Base-by-base conservation (phyloP, 2,329 filamentous ascomycete species). In the Volutella citrinella region DNA sequence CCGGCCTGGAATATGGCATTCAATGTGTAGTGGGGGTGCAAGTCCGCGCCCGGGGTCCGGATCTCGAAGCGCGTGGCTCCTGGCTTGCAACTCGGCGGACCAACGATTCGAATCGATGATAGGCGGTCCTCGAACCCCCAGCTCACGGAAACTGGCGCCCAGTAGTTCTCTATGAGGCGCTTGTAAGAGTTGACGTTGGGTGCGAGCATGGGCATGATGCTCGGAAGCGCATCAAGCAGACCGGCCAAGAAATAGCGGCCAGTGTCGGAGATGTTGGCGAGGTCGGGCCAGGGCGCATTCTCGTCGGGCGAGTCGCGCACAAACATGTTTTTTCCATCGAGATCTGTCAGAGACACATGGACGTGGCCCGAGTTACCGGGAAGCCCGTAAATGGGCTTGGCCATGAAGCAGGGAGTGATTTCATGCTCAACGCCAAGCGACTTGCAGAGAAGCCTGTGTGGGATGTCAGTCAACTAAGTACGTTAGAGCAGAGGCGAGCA, bases 401-500 rank as follows among this genome's bases (percentile, higher is more conserved):
- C 84, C 84, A 88, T 88, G 62, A 87, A 88, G 55, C 80, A 84
- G 4, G 84, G 84, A 2, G 82, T 87, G 45, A 87, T 86, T 36
- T 82, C 82, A 48, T 78, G 78, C 52, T 83, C 80, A 27, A 74
- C 79, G 25, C 78, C 80, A 29, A 85, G 68, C 6, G 80, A 80
- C 59, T 87, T 87, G 30, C 84, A 80, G 12, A 42, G 25, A 4
- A 43, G 21, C 25, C 38, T 43, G 16, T 6, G n/a, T 12, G 12
- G 10, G n/a, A 16, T 9, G 17, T 39, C 2, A 42, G 39, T n/a
- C n/a, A n/a, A n/a, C n/a, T n/a, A n/a, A n/a, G n/a, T n/a, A n/a
- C n/a, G n/a, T n/a, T n/a, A n/a, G n/a, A n/a, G n/a, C n/a, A n/a
- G n/a, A n/a, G n/a, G n/a, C n/a, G n/a, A n/a, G n/a, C n/a, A n/a